Conservation (phyloP, 2,329 filamentous ascomycete species). For the Beauveria bassiana region DNA sequence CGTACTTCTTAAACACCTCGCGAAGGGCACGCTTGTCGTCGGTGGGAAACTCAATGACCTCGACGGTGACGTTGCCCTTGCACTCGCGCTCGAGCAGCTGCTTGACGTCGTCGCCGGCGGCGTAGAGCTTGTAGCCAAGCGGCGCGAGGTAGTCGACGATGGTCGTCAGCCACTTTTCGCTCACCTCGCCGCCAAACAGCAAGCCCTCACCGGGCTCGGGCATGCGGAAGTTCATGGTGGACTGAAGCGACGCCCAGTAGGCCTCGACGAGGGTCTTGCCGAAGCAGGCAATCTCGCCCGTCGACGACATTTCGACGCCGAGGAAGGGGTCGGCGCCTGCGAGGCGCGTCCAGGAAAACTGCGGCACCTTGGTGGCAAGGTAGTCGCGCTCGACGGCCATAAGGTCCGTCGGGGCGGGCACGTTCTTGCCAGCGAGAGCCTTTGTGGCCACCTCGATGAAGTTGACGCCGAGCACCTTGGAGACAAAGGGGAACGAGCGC, state of each 20-base stretch:
- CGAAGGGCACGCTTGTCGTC: constrained; percentile 91
- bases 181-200: constrained; percentile 80
- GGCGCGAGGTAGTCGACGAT: constrained; percentile 83
- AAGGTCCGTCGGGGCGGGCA: constrained; percentile 77
- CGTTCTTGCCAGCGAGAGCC: constrained; percentile 76
- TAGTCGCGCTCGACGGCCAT: constrained; percentile 89
- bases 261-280: constrained; percentile 92
- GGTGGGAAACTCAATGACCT: constrained; percentile 95
- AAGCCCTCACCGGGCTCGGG: constrained; percentile 92
- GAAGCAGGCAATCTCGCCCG: constrained; percentile 98
- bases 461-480: constrained; percentile 92
- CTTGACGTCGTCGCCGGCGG: constrained; percentile 76
- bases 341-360: constrained; percentile 98
- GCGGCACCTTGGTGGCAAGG: constrained; percentile 92
- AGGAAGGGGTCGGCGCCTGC: constrained; percentile 96
- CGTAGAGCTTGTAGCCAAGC: constrained; percentile 90
- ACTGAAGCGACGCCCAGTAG: constrained; percentile 95
- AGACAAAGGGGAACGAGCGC: constrained; percentile 95
- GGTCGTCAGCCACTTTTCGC: constrained; percentile 61
- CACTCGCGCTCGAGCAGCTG: constrained; percentile 65
- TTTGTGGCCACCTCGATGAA: constrained; percentile 95
- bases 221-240: constrained; percentile 98
- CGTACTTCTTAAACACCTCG: constrained; percentile 93
- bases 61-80: constrained; percentile 62
- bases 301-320: constrained; percentile 94